Evolutionary conservation across 2,329 filamentous ascomycete species (phyloP), one percentile per base, ranked within the genome.

Genomic region (Alternaria tenuissima): DNA sequence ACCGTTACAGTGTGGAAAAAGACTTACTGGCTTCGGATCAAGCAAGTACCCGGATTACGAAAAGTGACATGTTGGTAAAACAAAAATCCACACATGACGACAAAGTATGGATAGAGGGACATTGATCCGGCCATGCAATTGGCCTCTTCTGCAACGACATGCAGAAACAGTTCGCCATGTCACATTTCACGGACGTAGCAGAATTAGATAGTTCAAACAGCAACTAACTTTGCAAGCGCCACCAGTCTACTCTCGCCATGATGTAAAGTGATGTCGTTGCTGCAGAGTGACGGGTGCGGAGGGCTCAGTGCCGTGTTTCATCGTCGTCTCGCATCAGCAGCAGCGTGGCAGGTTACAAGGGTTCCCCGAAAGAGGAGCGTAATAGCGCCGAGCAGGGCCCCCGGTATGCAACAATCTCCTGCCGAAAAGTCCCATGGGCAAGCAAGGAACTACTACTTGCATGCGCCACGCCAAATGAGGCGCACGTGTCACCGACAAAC

Each of bases 251-350:
- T 57, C 44, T n/a, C 24, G 52, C 43, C 24, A 65, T 67, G 62
- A 67, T 64, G 61, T 59, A 56, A 46, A 43, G 61, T 63, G 52
- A 63, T 63, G 55, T 65, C 18, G 39, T 41, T 67, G 61, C 65
- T 64, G 61, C 57, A 55, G 42, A 46, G 61, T 62, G 54, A 63
- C 63, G 32, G 55, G 52, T 64, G 61, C 62, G 68, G 67, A 67
- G 62, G 48, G 53, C 41, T 59, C 57, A 41, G 18, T 46, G 55
- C 48, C 66, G 72, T 70, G 75, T 77, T 77, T 77, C 74, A 76
- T 48, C 44, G 51, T n/a, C 61, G 74, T 77, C 71, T 74, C 75
- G 72, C 63, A 59, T 41, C 16, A 41, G 46, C 16, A 41, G 46
- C 46, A 34, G 22, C 18, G 46, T 36, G 30, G 30, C 46, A 11